These are phyloP conservation scores for Cladorrhinum samala DNA, from an alignment of 495 filamentous ascomycete genomes.

Conservation along the genomic window DNA sequence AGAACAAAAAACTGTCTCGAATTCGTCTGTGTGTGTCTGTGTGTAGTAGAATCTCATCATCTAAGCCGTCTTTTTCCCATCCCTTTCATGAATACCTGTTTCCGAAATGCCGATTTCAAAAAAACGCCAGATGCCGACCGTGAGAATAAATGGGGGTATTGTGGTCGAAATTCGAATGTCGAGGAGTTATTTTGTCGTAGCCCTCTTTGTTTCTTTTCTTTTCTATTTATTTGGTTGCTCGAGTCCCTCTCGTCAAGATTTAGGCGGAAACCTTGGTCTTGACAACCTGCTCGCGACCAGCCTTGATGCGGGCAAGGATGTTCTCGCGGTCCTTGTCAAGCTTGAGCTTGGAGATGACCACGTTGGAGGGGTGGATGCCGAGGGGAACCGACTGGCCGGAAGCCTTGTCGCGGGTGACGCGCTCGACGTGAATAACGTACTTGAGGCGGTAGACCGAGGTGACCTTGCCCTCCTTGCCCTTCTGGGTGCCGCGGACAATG, in stretches of 20 bases:
- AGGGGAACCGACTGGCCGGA: constrained; percentile 86
- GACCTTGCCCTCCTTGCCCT: constrained; percentile 94
- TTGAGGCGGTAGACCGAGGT: constrained; percentile 96
- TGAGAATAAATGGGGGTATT: not conserved
- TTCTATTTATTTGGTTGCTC: too few species aligned
- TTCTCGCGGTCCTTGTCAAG: constrained; percentile 95
- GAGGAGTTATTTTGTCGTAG: not conserved
- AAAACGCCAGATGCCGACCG: constrained; percentile 26
- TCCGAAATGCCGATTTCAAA: constrained; percentile 11
- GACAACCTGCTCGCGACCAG: constrained; percentile 62
- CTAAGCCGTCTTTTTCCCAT: not conserved
- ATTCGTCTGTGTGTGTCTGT: constrained; percentile 27
- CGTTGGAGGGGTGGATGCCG: constrained; percentile 85
- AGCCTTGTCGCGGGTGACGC: constrained; percentile 86
- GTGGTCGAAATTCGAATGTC: not conserved
- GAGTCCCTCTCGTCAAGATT: too few species aligned
- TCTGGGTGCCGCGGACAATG: constrained; percentile 81
- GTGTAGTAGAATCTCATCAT: constrained; percentile 11
- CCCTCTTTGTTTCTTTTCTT: too few species aligned
- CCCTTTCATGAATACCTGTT: constrained; percentile 10
- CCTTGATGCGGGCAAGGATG: constrained; percentile 78
- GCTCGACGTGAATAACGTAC: constrained; percentile 89
- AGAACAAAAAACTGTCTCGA: constrained; percentile 38
- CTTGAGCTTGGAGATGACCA: constrained; percentile 96
- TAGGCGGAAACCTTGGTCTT: constrained; percentile 45